Conservation (phyloP, 2,329 filamentous ascomycete species). For the Colletotrichum trifolii region DNA sequence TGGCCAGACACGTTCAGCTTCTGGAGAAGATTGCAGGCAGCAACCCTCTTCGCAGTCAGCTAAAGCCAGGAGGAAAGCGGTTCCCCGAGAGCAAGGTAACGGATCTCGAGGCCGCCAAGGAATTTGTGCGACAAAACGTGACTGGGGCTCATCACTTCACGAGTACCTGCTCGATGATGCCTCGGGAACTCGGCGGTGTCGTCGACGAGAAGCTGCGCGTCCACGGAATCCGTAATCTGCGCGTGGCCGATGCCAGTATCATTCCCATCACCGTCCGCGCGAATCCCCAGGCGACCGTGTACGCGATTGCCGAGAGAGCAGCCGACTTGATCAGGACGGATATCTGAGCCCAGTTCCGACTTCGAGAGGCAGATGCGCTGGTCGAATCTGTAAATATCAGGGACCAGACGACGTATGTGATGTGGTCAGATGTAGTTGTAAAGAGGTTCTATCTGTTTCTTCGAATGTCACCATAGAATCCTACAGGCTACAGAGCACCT, state of each 20-base stretch:
- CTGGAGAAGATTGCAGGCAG: slow-evolving; percentile 51
- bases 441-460: too few species aligned
- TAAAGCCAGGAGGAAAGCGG: slow-evolving; percentile 50
- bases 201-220: slow-evolving; percentile 57
- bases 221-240: slow-evolving; percentile 55
- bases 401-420: too few species aligned
- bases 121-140: slow-evolving; percentile 47
- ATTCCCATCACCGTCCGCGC: slow-evolving; percentile 45
- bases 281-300: slow-evolving; percentile 49
- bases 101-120: slow-evolving; percentile 48
- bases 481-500: too few species aligned
- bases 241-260: slow-evolving; percentile 57
- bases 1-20: slow-evolving; percentile 56
- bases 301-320: slow-evolving; percentile 48
- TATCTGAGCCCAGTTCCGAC: slow-evolving; percentile 2
- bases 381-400: too few species aligned
- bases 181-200: slow-evolving; percentile 62
- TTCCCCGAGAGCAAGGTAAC: slow-evolving; percentile 39
- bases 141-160: slow-evolving; percentile 58
- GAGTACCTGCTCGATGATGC: slow-evolving; percentile 62
- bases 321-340: slow-evolving; percentile 38
- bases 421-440: too few species aligned
- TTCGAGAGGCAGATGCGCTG: too few species aligned
- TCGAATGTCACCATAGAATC: too few species aligned
- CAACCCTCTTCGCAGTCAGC: slow-evolving; percentile 53